Evolutionary conservation across 257 asterid species (phyloP).

Genomic region (Jacaranda copaia): DNA sequence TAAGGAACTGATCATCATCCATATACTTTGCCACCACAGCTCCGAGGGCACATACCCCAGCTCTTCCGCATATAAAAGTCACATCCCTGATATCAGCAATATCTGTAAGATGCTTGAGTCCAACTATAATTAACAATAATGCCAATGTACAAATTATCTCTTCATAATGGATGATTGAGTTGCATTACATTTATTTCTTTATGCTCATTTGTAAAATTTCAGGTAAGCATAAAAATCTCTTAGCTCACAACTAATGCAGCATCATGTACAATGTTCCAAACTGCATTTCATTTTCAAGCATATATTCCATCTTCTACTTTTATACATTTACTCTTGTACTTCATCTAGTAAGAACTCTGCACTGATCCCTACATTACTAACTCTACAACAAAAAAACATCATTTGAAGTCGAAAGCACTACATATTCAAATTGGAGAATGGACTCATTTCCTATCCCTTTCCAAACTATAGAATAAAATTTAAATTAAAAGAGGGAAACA

Average conservation of each 20-base stretch:
- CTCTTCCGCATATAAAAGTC: slow-evolving; percentile 73
- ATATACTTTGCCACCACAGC: slow-evolving; percentile 69
- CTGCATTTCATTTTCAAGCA: not conserved
- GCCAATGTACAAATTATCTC: not conserved
- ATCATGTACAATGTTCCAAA: slow-evolving; percentile 1
- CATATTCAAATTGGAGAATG: too few relatives aligned
- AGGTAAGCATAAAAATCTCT: not conserved
- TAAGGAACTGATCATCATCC: slow-evolving; percentile 51
- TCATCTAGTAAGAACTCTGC: slow-evolving; percentile 2
- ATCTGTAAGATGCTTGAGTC: slow-evolving; percentile 15
- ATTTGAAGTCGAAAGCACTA: not conserved
- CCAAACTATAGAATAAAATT: not conserved
- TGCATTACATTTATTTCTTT: not conserved
- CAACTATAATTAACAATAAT: not conserved
- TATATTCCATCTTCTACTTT: not conserved
- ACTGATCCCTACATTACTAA: not conserved
- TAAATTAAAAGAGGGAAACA: not conserved
- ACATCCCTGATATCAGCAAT: slow-evolving; percentile 57
- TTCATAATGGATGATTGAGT: not conserved
- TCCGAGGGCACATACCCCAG: slow-evolving; percentile 78
- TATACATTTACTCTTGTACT: not conserved
- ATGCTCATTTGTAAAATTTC: not conserved
- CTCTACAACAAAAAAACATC: not conserved
- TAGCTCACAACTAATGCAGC: not conserved
- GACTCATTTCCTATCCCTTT: too few relatives aligned